Evolutionary conservation across 768 basidiomycete species (phyloP).

Genomic region (Leucosporidium creatinivorum): DNA sequence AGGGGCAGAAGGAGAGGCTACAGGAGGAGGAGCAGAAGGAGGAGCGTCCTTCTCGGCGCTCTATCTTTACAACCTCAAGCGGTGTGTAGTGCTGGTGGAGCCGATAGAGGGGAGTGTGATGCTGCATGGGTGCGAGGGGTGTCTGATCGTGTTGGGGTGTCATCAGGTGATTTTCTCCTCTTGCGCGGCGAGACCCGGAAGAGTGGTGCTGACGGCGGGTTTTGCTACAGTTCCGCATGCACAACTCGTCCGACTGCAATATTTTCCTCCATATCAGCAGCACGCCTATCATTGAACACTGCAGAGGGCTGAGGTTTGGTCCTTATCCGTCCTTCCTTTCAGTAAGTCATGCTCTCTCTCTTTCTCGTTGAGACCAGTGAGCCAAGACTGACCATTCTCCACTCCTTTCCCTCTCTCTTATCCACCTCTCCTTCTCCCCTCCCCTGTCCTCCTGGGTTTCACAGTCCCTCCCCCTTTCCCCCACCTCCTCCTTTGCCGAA

Average conservation of each 20-base stretch:
- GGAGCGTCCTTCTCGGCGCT: slow-evolving; percentile 47
- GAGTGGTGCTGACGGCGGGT: background rate
- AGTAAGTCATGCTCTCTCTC: background rate
- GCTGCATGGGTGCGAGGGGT: slow-evolving; percentile 57
- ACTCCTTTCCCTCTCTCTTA: no score
- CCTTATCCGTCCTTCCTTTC: slow-evolving; percentile 49
- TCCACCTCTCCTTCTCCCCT: no score
- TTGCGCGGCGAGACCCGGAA: no score
- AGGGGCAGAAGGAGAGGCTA: no score
- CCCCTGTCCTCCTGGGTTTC: background rate
- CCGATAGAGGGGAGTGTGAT: slow-evolving; percentile 63
- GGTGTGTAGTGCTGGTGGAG: slow-evolving; percentile 62
- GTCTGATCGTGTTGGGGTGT: slow-evolving; percentile 62
- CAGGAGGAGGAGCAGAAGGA: no score
- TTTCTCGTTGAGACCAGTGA: no score
- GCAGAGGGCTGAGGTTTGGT: slow-evolving; percentile 56
- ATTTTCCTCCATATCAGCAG: slow-evolving; percentile 63
- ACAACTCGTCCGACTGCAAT: slow-evolving; percentile 57
- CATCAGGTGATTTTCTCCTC: slow-evolving; percentile 58
- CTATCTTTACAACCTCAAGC: slow-evolving; percentile 56
- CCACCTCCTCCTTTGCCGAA: background rate
- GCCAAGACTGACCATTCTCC: no score
- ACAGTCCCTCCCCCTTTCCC: background rate
- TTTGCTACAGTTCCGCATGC: slow-evolving; percentile 70
- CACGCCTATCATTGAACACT: slow-evolving; percentile 75